These are phyloP conservation scores for Ogataea thermomethanolica DNA, from an alignment of 805 yeast species.

Conservation along the genomic window DNA sequence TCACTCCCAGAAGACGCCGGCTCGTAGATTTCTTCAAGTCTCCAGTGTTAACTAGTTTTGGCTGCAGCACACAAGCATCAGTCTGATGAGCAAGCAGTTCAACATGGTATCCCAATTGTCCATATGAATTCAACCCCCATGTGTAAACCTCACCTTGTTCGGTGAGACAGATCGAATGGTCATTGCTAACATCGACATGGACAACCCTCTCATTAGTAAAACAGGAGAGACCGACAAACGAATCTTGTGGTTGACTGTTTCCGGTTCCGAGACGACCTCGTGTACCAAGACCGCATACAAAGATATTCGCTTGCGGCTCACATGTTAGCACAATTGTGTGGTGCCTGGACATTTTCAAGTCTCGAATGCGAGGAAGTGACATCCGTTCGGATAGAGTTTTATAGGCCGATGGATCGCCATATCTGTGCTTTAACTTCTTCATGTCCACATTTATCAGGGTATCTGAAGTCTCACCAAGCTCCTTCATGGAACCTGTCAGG, in stretches of 20 bases:
- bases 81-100: constrained; percentile 22
- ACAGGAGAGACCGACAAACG: constrained; percentile 41
- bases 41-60: constrained; percentile 40
- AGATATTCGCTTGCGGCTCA: constrained; percentile 44
- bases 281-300: constrained; percentile 62
- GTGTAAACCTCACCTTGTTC: constrained; percentile 52
- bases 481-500: constrained; percentile 52
- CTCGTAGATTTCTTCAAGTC: constrained; percentile 37
- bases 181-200: constrained; percentile 52
- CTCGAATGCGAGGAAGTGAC: constrained; percentile 43
- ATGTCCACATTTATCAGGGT: constrained; percentile 18
- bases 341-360: constrained; percentile 55
- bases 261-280: constrained; percentile 71
- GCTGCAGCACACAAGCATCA: constrained; percentile 32
- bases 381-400: constrained; percentile 23
- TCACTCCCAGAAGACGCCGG: constrained; percentile 39
- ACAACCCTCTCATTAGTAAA: constrained; percentile 33
- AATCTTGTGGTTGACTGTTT: constrained; percentile 37
- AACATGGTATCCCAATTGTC: constrained; percentile 61
- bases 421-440: constrained; percentile 20
- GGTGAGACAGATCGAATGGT: constrained; percentile 63
- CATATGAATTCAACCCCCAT: constrained; percentile 74
- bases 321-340: constrained; percentile 61
- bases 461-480: constrained; percentile 7
- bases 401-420: constrained; percentile 22